Base-by-base conservation (phyloP, 352 stramenopile species). In the Pythium sp. region DNA sequence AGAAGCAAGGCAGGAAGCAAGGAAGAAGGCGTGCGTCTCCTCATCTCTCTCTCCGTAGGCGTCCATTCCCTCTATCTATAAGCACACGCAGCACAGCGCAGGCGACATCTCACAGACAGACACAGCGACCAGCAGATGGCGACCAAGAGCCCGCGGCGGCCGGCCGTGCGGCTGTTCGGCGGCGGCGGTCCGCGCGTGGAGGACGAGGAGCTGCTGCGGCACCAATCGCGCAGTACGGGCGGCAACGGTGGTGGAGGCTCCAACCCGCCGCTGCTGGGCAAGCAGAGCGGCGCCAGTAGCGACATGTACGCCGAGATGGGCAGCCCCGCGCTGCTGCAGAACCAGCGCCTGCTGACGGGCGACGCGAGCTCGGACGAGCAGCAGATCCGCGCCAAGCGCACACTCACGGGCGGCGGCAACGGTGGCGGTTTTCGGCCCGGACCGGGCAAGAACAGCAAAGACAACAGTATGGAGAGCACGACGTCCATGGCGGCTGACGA, bases 111-210 rank as follows among this genome's bases (percentile, higher is more conserved):
- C 51, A 36, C n/a, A 57, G 4, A 30, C 24, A 57, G 51, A 20
- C 51, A 59, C 1, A 41, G 36, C 36, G 54, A 41, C 54, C 14
- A 12, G 24, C 5, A 59, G 26, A 66, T 66, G 61, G 65, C 65
- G 32, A 59, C 57, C 30, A 76, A 72, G 57, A 76, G 70, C 69
- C 75, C 75, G 58, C 72, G 67, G 56, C 73, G 73, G 43, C 38
- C 53, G 32, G 62, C 55, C 1, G 64, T 49, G 60, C 82, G 82
- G 30, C 61, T 86, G 26, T 91, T 87, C 55, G 79, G 78, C 64
- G 79, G 78, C 49, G 79, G 76, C 65, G 79, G 78, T 30, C 73
- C 70, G 63, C 75, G 79, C 57, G 78, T 86, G 14, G 80, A 90
- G 58, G 78, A 89, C 72, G 69, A 89, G 22, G 72, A 79, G 38